phyloP scores from a whole-genome alignment of 1,284 basidiomycete species.

The Vanrija sp. region DNA sequence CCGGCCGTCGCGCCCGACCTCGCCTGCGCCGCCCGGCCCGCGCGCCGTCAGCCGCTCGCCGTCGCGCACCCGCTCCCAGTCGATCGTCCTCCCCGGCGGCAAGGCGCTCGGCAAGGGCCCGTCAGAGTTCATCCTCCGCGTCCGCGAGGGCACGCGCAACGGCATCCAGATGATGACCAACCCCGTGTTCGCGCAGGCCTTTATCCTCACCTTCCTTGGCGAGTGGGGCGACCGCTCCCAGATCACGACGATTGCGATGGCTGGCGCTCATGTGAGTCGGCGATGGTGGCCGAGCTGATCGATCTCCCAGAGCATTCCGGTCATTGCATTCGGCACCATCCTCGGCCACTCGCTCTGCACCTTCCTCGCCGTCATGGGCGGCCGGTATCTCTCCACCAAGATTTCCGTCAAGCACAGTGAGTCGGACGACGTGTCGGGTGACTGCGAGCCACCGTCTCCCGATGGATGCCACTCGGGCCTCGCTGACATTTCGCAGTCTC shows the following conservation, averaged over 20 bases:
- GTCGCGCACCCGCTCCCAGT: background rate
- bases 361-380: slow-evolving; percentile 80
- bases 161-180: slow-evolving; percentile 71
- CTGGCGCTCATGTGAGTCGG: slow-evolving; percentile 80
- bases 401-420: slow-evolving; percentile 90
- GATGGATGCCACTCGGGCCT: background rate
- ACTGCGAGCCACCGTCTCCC: background rate
- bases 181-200: slow-evolving; percentile 93
- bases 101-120: slow-evolving; percentile 9
- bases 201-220: slow-evolving; percentile 90
- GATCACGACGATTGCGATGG: slow-evolving; percentile 94
- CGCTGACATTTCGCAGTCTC: slow-evolving; percentile 60
- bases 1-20: background rate
- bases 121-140: background rate
- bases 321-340: slow-evolving; percentile 86
- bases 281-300: background rate
- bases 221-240: slow-evolving; percentile 99
- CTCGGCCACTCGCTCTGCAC: slow-evolving; percentile 87
- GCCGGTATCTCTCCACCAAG: slow-evolving; percentile 85
- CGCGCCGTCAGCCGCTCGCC: slow-evolving; percentile 1
- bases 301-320: slow-evolving; percentile 59
- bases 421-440: slow-evolving; percentile 35
- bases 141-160: slow-evolving; percentile 5
- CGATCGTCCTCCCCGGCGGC: slow-evolving; percentile 5
- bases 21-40: background rate